Percentiles rank a stretch among this genome's conserved stretches.
phyloP scores from a whole-genome alignment of 108 stramenopile species.

The Pseudonitzschia multiseries region DNA sequence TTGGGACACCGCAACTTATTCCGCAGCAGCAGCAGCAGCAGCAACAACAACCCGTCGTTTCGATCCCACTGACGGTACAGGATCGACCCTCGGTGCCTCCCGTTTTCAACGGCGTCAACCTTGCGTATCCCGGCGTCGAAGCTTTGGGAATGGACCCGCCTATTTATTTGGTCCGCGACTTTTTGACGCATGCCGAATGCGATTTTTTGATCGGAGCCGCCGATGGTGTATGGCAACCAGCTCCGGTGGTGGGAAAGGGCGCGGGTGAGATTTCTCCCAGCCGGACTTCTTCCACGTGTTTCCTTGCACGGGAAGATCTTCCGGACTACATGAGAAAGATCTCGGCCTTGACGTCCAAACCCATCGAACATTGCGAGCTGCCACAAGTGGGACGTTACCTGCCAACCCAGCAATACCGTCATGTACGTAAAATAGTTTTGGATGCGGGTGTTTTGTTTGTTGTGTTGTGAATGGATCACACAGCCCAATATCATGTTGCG shows the following conservation, averaged over 20 bases:
- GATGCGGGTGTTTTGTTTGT: background rate
- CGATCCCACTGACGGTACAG: conserved; percentile 53
- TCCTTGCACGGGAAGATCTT: conserved; percentile 81
- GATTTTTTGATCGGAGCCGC: conserved; percentile 73
- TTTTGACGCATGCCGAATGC: conserved; percentile 78
- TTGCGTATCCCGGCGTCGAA: conserved; percentile 69
- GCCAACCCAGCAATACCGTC: conserved; percentile 79
- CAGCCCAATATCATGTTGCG: background rate
- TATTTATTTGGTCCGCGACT: conserved; percentile 72
- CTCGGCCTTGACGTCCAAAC: conserved; percentile 76
- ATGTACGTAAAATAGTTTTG: conserved; percentile 26
- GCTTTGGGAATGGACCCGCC: conserved; percentile 69
- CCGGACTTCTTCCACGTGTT: conserved; percentile 82
- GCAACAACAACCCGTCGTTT: background rate
- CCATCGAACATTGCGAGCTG: conserved; percentile 82
- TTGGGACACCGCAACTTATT: background rate
- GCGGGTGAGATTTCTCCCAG: conserved; percentile 74
- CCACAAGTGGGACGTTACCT: conserved; percentile 92
- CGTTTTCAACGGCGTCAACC: conserved; percentile 87
- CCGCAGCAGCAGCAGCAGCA: conserved; percentile 17
- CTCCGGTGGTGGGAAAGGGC: conserved; percentile 85
- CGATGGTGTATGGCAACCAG: conserved; percentile 68
- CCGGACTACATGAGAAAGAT: conserved; percentile 82
- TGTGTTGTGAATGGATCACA: background rate
- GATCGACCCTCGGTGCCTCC: conserved; percentile 68